These are phyloP conservation scores for Scortechinia acanthostroma DNA, from an alignment of 2,329 filamentous ascomycete species.

Conservation along the genomic window DNA sequence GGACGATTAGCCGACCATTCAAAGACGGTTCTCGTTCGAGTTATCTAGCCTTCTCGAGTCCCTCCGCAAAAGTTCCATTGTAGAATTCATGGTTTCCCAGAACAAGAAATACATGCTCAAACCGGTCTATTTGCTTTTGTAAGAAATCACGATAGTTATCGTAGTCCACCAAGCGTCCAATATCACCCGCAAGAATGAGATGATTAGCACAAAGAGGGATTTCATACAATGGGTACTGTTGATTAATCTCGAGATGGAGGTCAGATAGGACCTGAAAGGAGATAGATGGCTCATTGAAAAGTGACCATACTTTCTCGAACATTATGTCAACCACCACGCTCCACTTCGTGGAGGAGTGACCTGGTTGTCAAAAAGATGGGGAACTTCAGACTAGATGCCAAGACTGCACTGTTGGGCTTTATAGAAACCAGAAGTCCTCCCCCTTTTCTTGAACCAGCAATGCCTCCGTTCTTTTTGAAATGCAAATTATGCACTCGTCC, in stretches of 20 bases:
- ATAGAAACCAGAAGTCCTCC: too few relatives aligned
- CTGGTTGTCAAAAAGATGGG: too few relatives aligned
- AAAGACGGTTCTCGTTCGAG: constrained; percentile 28
- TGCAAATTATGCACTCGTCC: too few relatives aligned
- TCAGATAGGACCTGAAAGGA: constrained; percentile 38
- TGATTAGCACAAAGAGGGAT: constrained; percentile 29
- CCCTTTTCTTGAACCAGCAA: too few relatives aligned
- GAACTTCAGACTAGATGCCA: too few relatives aligned
- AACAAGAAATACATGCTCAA: constrained; percentile 34
- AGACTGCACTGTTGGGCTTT: too few relatives aligned
- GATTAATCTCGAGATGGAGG: constrained; percentile 36
- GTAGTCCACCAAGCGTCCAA: constrained; percentile 38
- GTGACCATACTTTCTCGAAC: too few relatives aligned
- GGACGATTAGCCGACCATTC: constrained; percentile 26
- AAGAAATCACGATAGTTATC: constrained; percentile 34
- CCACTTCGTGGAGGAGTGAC: too few relatives aligned
- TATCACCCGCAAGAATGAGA: constrained; percentile 38
- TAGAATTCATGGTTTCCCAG: constrained; percentile 49
- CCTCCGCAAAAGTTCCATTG: constrained; percentile 25
- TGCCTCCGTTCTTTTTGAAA: too few relatives aligned
- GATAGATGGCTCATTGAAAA: too few relatives aligned
- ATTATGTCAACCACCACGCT: too few relatives aligned
- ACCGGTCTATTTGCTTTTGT: constrained; percentile 26
- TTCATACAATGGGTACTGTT: constrained; percentile 30
- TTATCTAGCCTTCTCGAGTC: constrained; percentile 22